Conservation (phyloP, 495 filamentous ascomycete genomes). For the Annulohypoxylon bovei region DNA sequence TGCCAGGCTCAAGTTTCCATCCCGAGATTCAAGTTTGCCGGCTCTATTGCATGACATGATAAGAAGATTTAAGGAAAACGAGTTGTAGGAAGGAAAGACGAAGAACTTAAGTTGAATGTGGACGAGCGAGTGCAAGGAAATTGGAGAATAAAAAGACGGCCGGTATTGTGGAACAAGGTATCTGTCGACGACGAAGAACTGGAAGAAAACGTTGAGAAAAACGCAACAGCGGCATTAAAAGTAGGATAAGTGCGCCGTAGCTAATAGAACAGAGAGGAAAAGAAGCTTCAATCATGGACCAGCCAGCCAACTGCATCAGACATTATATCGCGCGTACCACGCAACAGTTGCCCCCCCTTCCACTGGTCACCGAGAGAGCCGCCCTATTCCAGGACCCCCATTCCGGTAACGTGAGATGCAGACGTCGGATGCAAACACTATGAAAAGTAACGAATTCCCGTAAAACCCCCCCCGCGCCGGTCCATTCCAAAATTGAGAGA, state of each 20-base stretch:
- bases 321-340: constrained; percentile 61
- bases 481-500: constrained; percentile 42
- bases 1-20: constrained; percentile 37
- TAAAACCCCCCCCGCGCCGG: constrained; percentile 45
- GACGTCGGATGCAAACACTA: constrained; percentile 52
- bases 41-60: constrained; percentile 42
- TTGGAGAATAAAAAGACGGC: constrained; percentile 35
- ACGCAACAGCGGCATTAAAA: constrained; percentile 52
- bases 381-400: constrained; percentile 55
- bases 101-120: constrained; percentile 7
- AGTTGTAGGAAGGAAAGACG: constrained; percentile 20
- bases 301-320: constrained; percentile 62
- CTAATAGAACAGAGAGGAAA: constrained; percentile 61
- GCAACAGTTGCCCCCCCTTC: constrained; percentile 50
- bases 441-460: constrained; percentile 42
- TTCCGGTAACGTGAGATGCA: constrained; percentile 56
- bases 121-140: constrained; percentile 31
- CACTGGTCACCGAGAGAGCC: constrained; percentile 46
- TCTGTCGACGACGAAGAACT: constrained; percentile 41
- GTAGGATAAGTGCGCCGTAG: constrained; percentile 58
- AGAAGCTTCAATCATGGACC: constrained; percentile 59
- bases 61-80: constrained; percentile 2
- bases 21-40: constrained; percentile 33
- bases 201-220: constrained; percentile 27
- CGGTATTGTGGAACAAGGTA: constrained; percentile 55